Evolutionary conservation across 208 protist species (phyloP), one percentile per base, ranked within the genome.

Genomic region (Leptomonas pyrrhocoris): DNA sequence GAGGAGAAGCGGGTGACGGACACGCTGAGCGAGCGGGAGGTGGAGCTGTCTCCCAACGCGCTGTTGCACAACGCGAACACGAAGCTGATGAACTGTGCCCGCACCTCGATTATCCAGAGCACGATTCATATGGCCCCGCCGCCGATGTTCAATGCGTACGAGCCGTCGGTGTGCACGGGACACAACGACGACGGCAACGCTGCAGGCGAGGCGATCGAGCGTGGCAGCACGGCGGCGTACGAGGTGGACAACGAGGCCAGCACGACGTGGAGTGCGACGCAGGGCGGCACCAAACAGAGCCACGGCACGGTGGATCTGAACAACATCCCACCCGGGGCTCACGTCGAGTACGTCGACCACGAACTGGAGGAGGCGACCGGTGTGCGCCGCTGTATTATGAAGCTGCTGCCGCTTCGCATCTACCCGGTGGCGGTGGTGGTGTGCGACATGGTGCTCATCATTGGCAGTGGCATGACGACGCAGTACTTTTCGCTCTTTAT

Each of bases 401-500:
- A 73, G 28, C 66, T 60, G 43, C 57, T 92, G 23, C 86, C 84
- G 9, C 54, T 92, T n/a, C 69, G 67, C 36, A 43, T 59, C 31
- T 92, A 89, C 55, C 87, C 87, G 0, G 36, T 82, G 23, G 49
- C 76, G 19, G 49, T 93, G 23, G 82, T 81, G 0, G 18, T 81
- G 19, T 68, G 68, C 40, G 87, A 90, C 68, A 23, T 88, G 13
- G 34, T 93, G 1, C 50, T 84, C 27, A 62, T 80, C 4, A 30
- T 90, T 40, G 84, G 87, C 46, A 90, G 82, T 51, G 87, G 87
- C 72, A 89, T 93, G 84, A 93, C 83, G 27, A 90, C 78, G 50
- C 79, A 84, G 74, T 93, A 93, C 75, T 88, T 93, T 45, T 68
- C 79, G 0, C 76, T 93, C 5, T 93, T 93, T 65, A 86, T 93